These are phyloP conservation scores for Diplocarpon mali DNA, from an alignment of 2,329 filamentous ascomycete genomes.

Conservation along the genomic window DNA sequence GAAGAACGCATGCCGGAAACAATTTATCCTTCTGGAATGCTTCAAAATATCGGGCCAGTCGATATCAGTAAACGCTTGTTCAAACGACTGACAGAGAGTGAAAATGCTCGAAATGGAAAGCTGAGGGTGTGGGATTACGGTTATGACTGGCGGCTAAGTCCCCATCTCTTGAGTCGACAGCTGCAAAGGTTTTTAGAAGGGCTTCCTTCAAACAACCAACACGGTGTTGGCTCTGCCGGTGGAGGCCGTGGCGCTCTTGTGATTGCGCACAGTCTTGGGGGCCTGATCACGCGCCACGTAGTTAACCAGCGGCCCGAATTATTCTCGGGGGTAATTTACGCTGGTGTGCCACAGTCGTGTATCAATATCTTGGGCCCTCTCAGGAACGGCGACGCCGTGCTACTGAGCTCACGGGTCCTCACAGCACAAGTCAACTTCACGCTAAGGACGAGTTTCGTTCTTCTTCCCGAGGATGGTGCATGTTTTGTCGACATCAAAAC, in stretches of 20 bases:
- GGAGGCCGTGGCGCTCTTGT: conserved; percentile 62
- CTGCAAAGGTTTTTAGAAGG: conserved; percentile 63
- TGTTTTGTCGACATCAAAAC: conserved; percentile 74
- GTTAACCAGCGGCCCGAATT: conserved; percentile 78
- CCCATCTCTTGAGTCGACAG: conserved; percentile 59
- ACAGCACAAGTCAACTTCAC: conserved; percentile 92
- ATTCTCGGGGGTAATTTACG: conserved; percentile 77
- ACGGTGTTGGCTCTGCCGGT: conserved; percentile 29
- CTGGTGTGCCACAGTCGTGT: conserved; percentile 73
- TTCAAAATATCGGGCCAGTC: conserved; percentile 84
- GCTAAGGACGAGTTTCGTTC: conserved; percentile 72
- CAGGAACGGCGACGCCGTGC: conserved; percentile 83
- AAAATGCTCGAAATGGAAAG: conserved; percentile 60
- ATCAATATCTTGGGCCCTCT: conserved; percentile 86
- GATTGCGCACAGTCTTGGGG: conserved; percentile 78
- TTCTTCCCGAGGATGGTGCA: conserved; percentile 75
- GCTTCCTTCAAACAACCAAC: conserved; percentile 60
- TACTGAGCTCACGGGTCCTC: conserved; percentile 79
- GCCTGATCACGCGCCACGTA: conserved; percentile 76
- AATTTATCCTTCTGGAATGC: conserved; percentile 79
- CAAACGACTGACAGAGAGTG: conserved; percentile 61
- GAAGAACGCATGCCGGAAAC: conserved; percentile 72
- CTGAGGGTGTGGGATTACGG: conserved; percentile 82
- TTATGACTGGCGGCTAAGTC: conserved; percentile 89
- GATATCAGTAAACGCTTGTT: conserved; percentile 79